Evolutionary conservation across 148 eudicot genomes (phyloP).

Genomic region (Rhododendron ovatum): DNA sequence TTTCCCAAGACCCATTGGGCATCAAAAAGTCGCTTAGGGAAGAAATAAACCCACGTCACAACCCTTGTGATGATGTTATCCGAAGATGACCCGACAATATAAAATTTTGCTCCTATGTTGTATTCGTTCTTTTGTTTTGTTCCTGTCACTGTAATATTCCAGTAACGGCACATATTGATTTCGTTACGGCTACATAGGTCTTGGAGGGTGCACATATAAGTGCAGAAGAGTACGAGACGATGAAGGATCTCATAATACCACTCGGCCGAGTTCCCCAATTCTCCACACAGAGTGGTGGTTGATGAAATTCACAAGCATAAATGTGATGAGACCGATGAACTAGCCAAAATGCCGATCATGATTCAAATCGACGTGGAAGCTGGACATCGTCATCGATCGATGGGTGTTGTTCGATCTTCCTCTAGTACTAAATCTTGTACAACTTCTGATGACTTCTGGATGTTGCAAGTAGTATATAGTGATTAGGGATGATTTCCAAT

Average conservation of each 20-base stretch:
- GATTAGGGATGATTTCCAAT: neutral
- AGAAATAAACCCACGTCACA: neutral
- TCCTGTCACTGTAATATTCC: neutral
- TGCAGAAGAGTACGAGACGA: slow-evolving; percentile 59
- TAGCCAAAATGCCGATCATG: neutral
- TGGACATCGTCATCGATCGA: neutral
- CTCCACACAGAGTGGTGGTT: slow-evolving; percentile 63
- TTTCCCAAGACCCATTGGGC: neutral
- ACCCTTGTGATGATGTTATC: neutral
- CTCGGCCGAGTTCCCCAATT: slow-evolving; percentile 70
- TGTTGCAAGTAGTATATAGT: neutral
- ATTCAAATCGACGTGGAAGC: neutral
- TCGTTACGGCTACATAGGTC: slow-evolving; percentile 36
- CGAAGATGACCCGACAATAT: neutral
- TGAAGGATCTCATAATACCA: slow-evolving; percentile 82
- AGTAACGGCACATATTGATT: neutral
- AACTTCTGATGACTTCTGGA: neutral
- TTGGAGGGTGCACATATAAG: slow-evolving; percentile 62
- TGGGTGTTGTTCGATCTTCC: neutral
- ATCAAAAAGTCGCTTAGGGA: neutral
- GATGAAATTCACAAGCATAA: neutral
- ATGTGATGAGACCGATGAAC: neutral
- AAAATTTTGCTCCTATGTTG: neutral
- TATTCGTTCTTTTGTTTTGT: neutral
- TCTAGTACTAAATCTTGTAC: neutral